Conservation (phyloP, 139 green algal genomes). For the Klebsormidium nitens region DNA sequence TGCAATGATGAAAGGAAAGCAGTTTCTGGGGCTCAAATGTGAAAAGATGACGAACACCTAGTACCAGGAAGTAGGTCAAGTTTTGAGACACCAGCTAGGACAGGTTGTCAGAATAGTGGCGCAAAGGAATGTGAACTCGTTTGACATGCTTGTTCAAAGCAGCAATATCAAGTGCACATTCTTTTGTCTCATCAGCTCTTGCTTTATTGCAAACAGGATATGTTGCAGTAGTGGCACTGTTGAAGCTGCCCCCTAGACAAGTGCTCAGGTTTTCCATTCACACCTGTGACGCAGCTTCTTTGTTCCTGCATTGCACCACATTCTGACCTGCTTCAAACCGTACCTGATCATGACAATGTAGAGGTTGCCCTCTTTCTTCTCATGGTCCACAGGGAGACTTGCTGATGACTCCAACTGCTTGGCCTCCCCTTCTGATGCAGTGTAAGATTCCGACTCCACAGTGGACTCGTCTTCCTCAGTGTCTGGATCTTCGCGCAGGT, state of each 20-base stretch:
- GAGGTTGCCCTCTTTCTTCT: slow-evolving; percentile 1
- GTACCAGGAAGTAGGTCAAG: not conserved
- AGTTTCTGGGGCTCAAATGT: not conserved
- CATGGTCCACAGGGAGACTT: not conserved
- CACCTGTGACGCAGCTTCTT: not conserved
- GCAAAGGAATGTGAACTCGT: no score
- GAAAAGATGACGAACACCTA: not conserved
- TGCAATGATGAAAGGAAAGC: not conserved
- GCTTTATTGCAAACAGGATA: no score
- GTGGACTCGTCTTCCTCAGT: not conserved
- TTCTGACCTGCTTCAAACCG: not conserved
- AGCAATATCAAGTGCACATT: no score
- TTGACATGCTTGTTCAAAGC: no score
- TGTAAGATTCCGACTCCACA: not conserved
- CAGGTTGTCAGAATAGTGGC: no score
- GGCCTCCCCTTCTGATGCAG: not conserved
- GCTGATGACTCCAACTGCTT: no score
- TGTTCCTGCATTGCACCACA: not conserved
- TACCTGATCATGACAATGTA: slow-evolving; percentile 45
- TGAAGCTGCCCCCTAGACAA: not conserved
- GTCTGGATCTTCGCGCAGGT: not conserved
- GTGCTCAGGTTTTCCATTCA: not conserved
- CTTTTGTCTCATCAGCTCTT: no score
- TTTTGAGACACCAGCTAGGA: no score
- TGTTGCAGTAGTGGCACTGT: not conserved